Evolutionary conservation across 2,329 filamentous ascomycete genomes (phyloP).

Genomic region (Monascus ruber): DNA sequence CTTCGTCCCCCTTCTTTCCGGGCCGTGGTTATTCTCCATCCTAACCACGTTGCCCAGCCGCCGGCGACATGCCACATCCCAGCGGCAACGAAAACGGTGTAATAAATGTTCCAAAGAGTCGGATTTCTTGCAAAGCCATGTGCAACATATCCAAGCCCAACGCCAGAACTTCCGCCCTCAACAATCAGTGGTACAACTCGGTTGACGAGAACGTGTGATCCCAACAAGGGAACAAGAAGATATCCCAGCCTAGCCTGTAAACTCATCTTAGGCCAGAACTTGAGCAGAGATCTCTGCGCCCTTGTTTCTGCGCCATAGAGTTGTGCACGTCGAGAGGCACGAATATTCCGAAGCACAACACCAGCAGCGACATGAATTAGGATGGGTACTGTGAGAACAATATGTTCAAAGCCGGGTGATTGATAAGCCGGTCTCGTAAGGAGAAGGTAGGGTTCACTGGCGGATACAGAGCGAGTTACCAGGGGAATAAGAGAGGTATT

Average conservation of each 20-base stretch:
- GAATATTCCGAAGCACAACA: slow-evolving; percentile 62
- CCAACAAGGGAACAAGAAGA: slow-evolving; percentile 51
- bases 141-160: slow-evolving; percentile 70
- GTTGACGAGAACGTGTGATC: slow-evolving; percentile 64
- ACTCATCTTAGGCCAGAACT: slow-evolving; percentile 59
- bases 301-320: slow-evolving; percentile 62
- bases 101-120: slow-evolving; percentile 54
- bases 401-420: slow-evolving; percentile 64
- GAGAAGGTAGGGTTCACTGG: slow-evolving; percentile 75
- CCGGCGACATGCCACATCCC: slow-evolving; percentile 71
- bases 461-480: slow-evolving; percentile 57
- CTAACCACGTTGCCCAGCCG: slow-evolving; percentile 75
- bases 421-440: slow-evolving; percentile 90
- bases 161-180: slow-evolving; percentile 76
- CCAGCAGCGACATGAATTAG: slow-evolving; percentile 67
- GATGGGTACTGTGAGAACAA: slow-evolving; percentile 66
- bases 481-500: slow-evolving; percentile 77
- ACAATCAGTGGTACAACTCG: slow-evolving; percentile 61
- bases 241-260: slow-evolving; percentile 65
- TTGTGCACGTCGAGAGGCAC: slow-evolving; percentile 57
- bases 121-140: slow-evolving; percentile 73
- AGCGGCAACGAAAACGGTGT: slow-evolving; percentile 53
- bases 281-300: slow-evolving; percentile 33
- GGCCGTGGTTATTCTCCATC: slow-evolving; percentile 34
- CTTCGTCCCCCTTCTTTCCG: slow-evolving; percentile 17